Percentiles rank a stretch among this genome's conserved stretches.
Conservation (phyloP, 2,329 filamentous ascomycete species). For the Claviceps quebecensis region DNA sequence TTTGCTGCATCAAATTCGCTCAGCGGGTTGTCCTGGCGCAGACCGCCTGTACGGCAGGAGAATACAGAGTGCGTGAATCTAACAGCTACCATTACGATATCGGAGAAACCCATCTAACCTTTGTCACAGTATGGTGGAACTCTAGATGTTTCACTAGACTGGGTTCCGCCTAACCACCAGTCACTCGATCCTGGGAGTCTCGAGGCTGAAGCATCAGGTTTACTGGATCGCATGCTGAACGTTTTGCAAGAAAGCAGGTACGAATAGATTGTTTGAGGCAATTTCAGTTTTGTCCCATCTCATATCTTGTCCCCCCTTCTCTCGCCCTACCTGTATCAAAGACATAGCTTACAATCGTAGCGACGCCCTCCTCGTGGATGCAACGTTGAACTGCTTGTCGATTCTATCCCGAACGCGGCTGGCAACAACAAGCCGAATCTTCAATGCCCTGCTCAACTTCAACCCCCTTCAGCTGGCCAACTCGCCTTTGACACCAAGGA, state of each 20-base stretch:
- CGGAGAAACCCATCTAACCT: neutral
- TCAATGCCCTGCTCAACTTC: conserved; percentile 77
- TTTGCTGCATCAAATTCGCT: conserved; percentile 96
- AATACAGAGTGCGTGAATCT: conserved; percentile 56
- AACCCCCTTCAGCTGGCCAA: conserved; percentile 75
- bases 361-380: conserved; percentile 78
- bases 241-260: conserved; percentile 80
- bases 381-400: conserved; percentile 78
- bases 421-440: conserved; percentile 68
- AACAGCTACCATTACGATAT: too few species aligned
- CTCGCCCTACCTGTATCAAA: neutral
- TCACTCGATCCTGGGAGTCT: conserved; percentile 66
- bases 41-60: conserved; percentile 66
- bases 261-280: conserved; percentile 15
- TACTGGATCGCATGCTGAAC: conserved; percentile 75
- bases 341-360: conserved; percentile 28
- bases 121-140: conserved; percentile 28
- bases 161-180: conserved; percentile 72
- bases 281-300: neutral
- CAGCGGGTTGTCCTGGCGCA: conserved; percentile 88
- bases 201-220: conserved; percentile 82
- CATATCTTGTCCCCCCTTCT: neutral
- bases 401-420: conserved; percentile 72
- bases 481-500: conserved; percentile 61
- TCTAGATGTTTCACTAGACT: conserved; percentile 68